Evolutionary conservation across 495 filamentous ascomycete species (phyloP).

Genomic region (Aspergillus incahuasiensis): DNA sequence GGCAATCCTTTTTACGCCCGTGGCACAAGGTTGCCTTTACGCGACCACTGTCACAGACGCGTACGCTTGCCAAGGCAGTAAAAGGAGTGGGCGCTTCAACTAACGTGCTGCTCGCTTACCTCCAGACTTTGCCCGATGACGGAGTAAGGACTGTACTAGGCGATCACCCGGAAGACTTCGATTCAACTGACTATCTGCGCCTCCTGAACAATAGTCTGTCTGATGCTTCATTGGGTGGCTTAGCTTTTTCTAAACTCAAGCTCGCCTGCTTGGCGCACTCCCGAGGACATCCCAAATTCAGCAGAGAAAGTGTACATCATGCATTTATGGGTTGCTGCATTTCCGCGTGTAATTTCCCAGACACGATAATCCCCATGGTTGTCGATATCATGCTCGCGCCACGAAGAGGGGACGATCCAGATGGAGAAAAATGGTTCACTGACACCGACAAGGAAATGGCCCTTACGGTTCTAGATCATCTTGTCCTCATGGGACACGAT

Average conservation of each 20-base stretch:
- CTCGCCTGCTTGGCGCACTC: conserved; percentile 35
- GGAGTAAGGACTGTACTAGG: conserved; percentile 37
- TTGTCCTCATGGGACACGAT: conserved; percentile 40
- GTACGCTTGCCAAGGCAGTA: not conserved
- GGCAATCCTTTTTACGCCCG: not conserved
- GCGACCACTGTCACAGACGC: not conserved
- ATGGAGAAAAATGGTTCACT: conserved; percentile 13
- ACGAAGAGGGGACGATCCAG: conserved; percentile 5
- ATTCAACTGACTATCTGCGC: conserved; percentile 47
- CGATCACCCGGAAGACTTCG: conserved; percentile 31
- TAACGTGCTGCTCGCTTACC: conserved; percentile 28
- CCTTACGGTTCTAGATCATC: conserved; percentile 42
- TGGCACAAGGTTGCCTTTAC: not conserved
- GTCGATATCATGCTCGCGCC: conserved; percentile 35
- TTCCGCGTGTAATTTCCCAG: conserved; percentile 32
- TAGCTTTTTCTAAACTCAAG: conserved; percentile 29
- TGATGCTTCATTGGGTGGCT: conserved; percentile 23
- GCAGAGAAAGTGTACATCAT: conserved; percentile 26
- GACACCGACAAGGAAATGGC: conserved; percentile 34
- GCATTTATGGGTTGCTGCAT: conserved; percentile 28
- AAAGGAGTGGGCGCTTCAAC: conserved; percentile 14
- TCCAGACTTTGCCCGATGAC: conserved; percentile 27
- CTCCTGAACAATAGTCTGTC: conserved; percentile 39
- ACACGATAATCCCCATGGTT: conserved; percentile 31
- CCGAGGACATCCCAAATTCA: conserved; percentile 36